Percentiles rank a stretch among this genome's conserved stretches.
These are phyloP conservation scores for Neofusicoccum laricinum DNA, from an alignment of 2,329 filamentous ascomycete genomes.

Conservation along the genomic window DNA sequence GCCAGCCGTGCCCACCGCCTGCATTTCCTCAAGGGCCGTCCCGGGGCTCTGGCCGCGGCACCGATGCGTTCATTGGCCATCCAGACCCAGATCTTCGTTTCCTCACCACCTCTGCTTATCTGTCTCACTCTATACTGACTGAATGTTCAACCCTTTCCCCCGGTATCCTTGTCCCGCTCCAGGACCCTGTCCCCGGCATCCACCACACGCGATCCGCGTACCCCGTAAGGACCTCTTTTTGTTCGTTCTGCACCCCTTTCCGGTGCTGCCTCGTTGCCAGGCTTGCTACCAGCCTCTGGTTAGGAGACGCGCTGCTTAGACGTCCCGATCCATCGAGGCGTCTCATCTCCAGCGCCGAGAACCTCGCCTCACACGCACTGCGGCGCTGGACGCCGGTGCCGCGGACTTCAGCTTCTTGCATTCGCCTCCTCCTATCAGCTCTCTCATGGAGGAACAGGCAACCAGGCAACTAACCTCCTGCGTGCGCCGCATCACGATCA, in stretches of 20 bases:
- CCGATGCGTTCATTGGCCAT: not conserved
- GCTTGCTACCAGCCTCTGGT: not conserved
- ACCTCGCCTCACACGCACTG: not conserved
- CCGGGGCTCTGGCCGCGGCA: not conserved
- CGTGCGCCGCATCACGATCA: not conserved
- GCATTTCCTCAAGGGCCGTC: slow-evolving; percentile 5
- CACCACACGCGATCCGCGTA: not conserved
- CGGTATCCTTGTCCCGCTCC: not conserved
- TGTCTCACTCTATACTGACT: not conserved
- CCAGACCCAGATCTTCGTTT: not conserved
- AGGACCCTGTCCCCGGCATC: not conserved
- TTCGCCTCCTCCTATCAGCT: not conserved
- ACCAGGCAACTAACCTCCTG: not conserved
- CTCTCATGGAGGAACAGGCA: not conserved
- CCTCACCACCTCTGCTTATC: not conserved
- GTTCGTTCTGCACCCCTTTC: not conserved
- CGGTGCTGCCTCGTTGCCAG: not conserved
- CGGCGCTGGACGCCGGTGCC: no score
- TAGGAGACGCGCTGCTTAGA: not conserved
- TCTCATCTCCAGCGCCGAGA: not conserved
- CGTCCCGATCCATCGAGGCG: not conserved
- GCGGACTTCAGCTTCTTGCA: not conserved
- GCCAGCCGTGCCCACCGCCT: not conserved
- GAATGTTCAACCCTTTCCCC: not conserved
- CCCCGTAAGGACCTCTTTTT: not conserved